Evolutionary conservation across 345 rosid species (phyloP).

Genomic region (Brassica carinata): DNA sequence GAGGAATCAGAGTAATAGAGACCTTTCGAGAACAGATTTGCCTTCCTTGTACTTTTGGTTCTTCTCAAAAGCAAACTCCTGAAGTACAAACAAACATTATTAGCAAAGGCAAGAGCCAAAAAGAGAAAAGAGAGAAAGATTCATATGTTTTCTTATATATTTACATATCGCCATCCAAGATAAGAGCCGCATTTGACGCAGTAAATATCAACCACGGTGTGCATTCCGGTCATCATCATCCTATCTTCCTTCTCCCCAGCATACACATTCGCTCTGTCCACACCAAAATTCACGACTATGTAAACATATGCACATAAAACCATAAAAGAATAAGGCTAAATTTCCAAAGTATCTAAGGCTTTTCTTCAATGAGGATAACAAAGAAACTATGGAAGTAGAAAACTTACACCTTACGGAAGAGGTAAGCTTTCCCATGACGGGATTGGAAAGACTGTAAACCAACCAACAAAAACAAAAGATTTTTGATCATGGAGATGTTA

Average conservation of each 20-base stretch:
- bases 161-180: conserved; percentile 88
- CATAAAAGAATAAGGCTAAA: neutral
- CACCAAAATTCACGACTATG: neutral
- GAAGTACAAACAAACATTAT: neutral
- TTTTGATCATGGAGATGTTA: conserved; percentile 13
- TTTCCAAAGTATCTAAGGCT: neutral
- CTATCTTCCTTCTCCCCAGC: conserved; percentile 80
- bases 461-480: neutral
- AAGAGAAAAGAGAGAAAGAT: too few species aligned
- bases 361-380: too few species aligned
- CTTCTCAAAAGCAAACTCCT: conserved; percentile 69
- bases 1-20: neutral
- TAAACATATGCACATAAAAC: neutral
- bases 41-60: conserved; percentile 83
- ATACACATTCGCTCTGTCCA: conserved; percentile 66
- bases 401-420: conserved; percentile 98
- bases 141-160: neutral
- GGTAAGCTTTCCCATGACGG: conserved; percentile 98
- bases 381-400: conserved; percentile 33
- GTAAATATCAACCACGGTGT: conserved; percentile 86
- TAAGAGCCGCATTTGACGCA: conserved; percentile 83
- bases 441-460: conserved; percentile 68
- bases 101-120: too few species aligned
- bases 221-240: conserved; percentile 83
- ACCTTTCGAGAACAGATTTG: conserved; percentile 74